Evolutionary conservation across 192 early-diverging fungal genomes (phyloP).

Genomic region (Dissophora ornata): DNA sequence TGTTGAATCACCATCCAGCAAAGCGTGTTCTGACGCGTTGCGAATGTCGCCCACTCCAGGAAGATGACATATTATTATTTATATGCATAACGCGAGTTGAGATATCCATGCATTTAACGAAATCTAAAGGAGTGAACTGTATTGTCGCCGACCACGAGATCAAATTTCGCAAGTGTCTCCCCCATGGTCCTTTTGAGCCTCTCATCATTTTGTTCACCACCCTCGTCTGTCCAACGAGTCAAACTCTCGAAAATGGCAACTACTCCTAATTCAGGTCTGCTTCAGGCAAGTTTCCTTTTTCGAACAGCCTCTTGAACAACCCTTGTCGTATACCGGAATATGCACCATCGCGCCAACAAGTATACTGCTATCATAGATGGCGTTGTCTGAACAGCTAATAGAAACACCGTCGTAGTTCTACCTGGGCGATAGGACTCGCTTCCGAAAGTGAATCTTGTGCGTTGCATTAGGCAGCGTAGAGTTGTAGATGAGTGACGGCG

Average conservation of each 20-base stretch:
- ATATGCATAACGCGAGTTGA: too few relatives aligned
- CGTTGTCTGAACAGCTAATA: constrained; percentile 21
- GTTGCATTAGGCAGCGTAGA: constrained; percentile 5
- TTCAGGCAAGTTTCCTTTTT: not conserved
- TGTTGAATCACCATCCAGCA: constrained; percentile 13
- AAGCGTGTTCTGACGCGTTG: not conserved
- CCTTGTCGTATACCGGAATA: constrained; percentile 28
- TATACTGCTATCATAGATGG: constrained; percentile 17
- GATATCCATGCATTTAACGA: too few relatives aligned
- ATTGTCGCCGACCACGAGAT: not conserved
- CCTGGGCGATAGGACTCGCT: constrained; percentile 13
- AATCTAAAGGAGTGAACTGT: too few relatives aligned
- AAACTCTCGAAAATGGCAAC: constrained; percentile 1
- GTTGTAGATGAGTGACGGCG: constrained; percentile 1
- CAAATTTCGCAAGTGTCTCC: not conserved
- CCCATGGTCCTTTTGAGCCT: not conserved
- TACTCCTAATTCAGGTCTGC: not conserved
- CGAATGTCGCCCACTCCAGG: constrained; percentile 15
- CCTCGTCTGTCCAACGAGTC: constrained; percentile 16
- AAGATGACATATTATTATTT: too few relatives aligned
- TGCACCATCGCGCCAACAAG: constrained; percentile 53
- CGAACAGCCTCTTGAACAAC: constrained; percentile 4
- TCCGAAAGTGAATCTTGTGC: constrained; percentile 13
- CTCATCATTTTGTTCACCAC: not conserved
- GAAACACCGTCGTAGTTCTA: constrained; percentile 21